These are phyloP conservation scores for Colletotrichum sojae DNA, from an alignment of 2,329 filamentous ascomycete genomes.

Conservation along the genomic window DNA sequence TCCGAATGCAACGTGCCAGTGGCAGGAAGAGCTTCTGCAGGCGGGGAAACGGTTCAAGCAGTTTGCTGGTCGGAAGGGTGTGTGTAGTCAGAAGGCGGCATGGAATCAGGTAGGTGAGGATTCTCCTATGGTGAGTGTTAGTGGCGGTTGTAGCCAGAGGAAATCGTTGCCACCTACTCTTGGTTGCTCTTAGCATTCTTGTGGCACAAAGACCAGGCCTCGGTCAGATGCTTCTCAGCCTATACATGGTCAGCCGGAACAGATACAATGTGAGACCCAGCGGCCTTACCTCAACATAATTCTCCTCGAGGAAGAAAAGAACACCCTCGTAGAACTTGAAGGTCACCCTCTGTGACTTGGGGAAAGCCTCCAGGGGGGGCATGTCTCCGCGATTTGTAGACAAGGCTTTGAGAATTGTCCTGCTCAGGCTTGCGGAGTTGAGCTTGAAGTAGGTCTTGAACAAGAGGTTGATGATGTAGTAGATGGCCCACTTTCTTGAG, in stretches of 20 bases:
- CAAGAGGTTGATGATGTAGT: slow-evolving; percentile 92
- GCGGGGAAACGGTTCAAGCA: slow-evolving; percentile 82
- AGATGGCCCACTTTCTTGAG: slow-evolving; percentile 98
- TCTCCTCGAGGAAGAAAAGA: slow-evolving; percentile 93
- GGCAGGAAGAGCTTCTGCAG: slow-evolving; percentile 85
- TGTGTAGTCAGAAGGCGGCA: slow-evolving; percentile 92
- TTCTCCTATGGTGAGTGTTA: slow-evolving; percentile 70
- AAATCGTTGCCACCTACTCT: slow-evolving; percentile 71
- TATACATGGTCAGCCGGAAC: slow-evolving; percentile 50
- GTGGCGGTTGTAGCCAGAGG: neutral
- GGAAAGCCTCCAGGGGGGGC: slow-evolving; percentile 83
- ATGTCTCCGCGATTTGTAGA: slow-evolving; percentile 84
- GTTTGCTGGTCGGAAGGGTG: slow-evolving; percentile 79
- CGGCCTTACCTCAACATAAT: slow-evolving; percentile 79
- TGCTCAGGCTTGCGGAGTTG: slow-evolving; percentile 89
- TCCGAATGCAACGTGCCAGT: slow-evolving; percentile 83
- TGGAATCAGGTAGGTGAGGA: slow-evolving; percentile 94
- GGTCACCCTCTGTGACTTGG: slow-evolving; percentile 91
- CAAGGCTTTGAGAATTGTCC: slow-evolving; percentile 89
- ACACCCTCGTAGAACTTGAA: slow-evolving; percentile 98
- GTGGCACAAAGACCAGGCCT: slow-evolving; percentile 88
- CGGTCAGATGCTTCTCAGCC: slow-evolving; percentile 84
- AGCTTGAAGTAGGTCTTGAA: slow-evolving; percentile 99
- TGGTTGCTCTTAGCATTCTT: slow-evolving; percentile 80
- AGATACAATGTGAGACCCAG: no score